Evolutionary conservation across 345 rosid species (phyloP), one percentile per base, ranked within the genome.

Genomic region (Balakata baccata): DNA sequence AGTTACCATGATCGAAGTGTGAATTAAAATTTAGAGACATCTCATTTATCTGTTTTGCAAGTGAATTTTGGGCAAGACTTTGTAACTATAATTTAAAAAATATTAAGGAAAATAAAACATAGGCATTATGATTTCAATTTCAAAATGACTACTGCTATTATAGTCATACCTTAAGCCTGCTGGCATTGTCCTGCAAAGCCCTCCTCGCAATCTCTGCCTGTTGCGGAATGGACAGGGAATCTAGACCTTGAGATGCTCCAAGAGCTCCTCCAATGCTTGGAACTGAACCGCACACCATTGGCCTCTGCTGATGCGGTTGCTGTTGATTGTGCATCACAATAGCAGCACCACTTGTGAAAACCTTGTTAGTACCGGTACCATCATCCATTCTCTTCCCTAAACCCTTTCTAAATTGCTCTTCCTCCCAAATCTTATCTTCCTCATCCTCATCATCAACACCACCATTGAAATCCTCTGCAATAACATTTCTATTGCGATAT

Each of bases 391-490:
- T 88, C 85, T 88, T 92, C 72, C 97, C 96, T 63, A 90, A 81
- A 69, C 88, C 97, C 85, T 94, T 94, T 85, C 91, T 87, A 57
- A 85, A 83, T 70, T 94, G 98, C 89, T 90, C 98, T 74, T 89
- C 98, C 80, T 92, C 97, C 97, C 98, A 94, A 72, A 89, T 81
- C 78, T 87, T 90, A 69, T 88, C 96, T 79, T 89, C 96, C 75
- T 93, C 97, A 29, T 29, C 34, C 34, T 29, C 93, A 11, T 85
- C 87, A 45, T 81, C 85, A 70, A 63, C 84, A 58, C 34, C 69
- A 65, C 6, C 59, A 54, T n/a, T 67, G 25, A 23, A 8, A 22
- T 50, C 70, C 58, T 67, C 41, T 14, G 20, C 41, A 1, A 22
- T 49, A 22, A 47, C 39, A 39, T 18, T 45, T 18, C 50, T 64